Evolutionary conservation across 1,284 basidiomycete species (phyloP).

Genomic region (Apiotrichum brassicae): DNA sequence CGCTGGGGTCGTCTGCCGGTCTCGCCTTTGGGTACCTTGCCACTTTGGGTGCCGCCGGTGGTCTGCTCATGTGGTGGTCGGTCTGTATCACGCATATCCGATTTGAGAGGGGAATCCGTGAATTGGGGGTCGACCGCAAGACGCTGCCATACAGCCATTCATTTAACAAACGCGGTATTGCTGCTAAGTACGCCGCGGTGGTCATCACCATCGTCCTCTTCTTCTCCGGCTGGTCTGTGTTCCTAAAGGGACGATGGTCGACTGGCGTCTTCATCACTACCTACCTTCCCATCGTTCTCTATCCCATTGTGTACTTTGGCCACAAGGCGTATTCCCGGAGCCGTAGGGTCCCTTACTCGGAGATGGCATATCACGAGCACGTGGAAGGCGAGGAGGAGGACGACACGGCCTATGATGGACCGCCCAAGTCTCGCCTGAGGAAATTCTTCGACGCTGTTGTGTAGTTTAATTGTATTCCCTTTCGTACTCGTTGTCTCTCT

Average conservation of each 20-base stretch:
- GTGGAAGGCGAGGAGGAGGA: no score
- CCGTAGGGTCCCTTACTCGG: not conserved
- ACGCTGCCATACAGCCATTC: not conserved
- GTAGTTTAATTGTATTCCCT: no score
- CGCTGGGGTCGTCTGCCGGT: slow-evolving; percentile 53
- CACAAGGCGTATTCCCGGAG: slow-evolving; percentile 3
- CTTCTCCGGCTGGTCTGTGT: slow-evolving; percentile 9
- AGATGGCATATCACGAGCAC: slow-evolving; percentile 2
- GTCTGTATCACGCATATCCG: slow-evolving; percentile 23
- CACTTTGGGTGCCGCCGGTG: slow-evolving; percentile 53
- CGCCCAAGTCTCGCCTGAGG: no score
- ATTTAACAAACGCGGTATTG: not conserved
- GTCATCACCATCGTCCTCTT: slow-evolving; percentile 4
- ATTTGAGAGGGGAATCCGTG: slow-evolving; percentile 24
- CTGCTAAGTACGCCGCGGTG: not conserved
- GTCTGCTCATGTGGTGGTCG: slow-evolving; percentile 62
- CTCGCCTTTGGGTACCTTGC: slow-evolving; percentile 69
- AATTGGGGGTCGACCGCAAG: slow-evolving; percentile 18
- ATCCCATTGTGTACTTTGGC: slow-evolving; percentile 3
- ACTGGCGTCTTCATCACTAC: slow-evolving; percentile 3
- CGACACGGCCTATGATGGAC: no score
- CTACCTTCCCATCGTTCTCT: slow-evolving; percentile 7
- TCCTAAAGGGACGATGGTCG: slow-evolving; percentile 1
- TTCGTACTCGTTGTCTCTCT: no score
- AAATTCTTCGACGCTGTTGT: no score